Percentiles rank a stretch among this genome's conserved stretches.
These are phyloP conservation scores for Zancudomyces culisetae DNA, from an alignment of 371 early-diverging fungal species.

Conservation along the genomic window DNA sequence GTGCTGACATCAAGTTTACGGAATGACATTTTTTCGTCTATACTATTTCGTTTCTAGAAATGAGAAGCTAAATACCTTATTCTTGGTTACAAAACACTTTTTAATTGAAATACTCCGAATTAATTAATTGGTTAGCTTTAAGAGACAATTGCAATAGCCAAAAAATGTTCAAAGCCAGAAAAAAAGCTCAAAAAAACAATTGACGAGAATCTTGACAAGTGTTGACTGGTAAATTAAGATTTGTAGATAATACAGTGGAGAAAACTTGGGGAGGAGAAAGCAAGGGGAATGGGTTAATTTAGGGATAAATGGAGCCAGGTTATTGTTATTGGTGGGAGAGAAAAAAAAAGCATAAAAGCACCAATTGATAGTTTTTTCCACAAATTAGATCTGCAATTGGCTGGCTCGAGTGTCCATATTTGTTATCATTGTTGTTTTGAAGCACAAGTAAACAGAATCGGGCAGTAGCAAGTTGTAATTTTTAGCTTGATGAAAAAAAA, in stretches of 20 bases:
- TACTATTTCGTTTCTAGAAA: background rate
- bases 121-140: background rate
- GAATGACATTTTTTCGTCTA: constrained; percentile 16
- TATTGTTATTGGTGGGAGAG: no score
- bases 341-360: no score
- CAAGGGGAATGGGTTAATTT: background rate
- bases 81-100: background rate
- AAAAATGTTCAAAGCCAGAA: background rate
- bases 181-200: background rate
- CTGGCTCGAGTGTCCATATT: no score
- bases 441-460: no score
- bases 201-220: background rate
- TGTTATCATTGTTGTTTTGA: no score
- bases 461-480: no score
- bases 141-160: background rate
- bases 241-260: constrained; percentile 4
- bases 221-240: background rate
- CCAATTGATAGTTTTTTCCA: no score
- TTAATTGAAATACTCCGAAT: background rate
- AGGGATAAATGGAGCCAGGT: no score
- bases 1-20: constrained; percentile 69
- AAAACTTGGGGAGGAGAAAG: background rate
- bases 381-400: no score
- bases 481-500: no score
- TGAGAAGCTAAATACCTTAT: background rate